phyloP scores from a whole-genome alignment of 768 basidiomycete species.

The Galerina sulciceps region DNA sequence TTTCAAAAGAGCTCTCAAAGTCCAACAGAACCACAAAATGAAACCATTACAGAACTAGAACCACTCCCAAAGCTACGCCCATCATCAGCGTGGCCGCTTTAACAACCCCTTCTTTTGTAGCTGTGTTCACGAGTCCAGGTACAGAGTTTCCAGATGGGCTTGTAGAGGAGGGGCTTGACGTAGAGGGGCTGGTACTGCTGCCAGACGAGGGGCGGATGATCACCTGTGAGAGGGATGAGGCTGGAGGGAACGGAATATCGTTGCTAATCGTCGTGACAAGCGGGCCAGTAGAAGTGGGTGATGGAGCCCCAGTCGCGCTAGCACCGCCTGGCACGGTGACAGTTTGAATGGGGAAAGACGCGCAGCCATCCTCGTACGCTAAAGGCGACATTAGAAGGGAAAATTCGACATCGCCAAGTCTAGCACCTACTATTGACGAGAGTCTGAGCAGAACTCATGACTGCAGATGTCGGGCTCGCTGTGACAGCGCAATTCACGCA shows the following conservation, averaged over 20 bases:
- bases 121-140: not conserved
- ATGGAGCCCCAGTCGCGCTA: not conserved
- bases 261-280: not conserved
- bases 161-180: not conserved
- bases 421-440: slow-evolving; percentile 27
- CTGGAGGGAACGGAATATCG: not conserved
- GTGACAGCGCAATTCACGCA: slow-evolving; percentile 36
- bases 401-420: not conserved
- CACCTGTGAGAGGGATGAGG: not conserved
- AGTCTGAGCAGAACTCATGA: slow-evolving; percentile 22
- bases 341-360: slow-evolving; percentile 1
- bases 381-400: not conserved
- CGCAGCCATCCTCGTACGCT: not conserved
- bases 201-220: not conserved
- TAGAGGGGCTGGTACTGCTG: not conserved
- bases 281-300: not conserved
- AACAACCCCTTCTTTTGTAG: not conserved
- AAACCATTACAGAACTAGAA: not conserved
- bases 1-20: too few species aligned
- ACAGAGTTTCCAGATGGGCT: not conserved
- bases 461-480: slow-evolving; percentile 11
- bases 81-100: not conserved
- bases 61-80: not conserved
- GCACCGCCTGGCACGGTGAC: not conserved
- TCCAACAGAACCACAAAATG: too few species aligned